Base-by-base conservation (phyloP, 345 rosid genomes). In the Mangifera indica region DNA sequence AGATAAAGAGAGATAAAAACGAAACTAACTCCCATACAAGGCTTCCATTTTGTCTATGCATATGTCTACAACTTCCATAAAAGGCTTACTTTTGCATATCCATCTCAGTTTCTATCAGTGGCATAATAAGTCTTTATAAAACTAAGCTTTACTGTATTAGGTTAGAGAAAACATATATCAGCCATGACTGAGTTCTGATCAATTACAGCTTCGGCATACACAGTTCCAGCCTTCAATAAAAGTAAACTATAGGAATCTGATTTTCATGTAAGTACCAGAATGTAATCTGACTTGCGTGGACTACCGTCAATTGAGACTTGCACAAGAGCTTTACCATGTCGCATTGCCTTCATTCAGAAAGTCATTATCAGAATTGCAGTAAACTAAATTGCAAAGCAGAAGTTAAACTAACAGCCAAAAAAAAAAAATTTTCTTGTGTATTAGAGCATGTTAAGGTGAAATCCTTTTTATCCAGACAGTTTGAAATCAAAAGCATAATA, bases 241-340 rank as follows among this genome's bases (percentile, higher is more conserved):
- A 59, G 32, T 25, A 37, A 37, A 7, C 7, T 37, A 37, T 37
- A 37, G 42, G 42, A 37, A 37, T 37, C 42, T 37, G 42, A 37
- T 37, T 37, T 37, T 9, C 45, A 60, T 72, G 72, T 46, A 73
- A 62, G 61, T 87, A 93, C 98, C 90, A 93, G 79, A 37, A 89
- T 40, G 78, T 90, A 90, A 79, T 90, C 96, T 57, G 94, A 86
- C 84, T 91, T 91, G 73, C 46, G 77, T 42, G 78, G 82, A 73
- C 58, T 78, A 63, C 62, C 67, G 60, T 77, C 78, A 65, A 86
- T 80, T 66, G 94, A 88, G 53, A 85, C 87, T 74, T 87, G 86
- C 29, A 93, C 75, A 44, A 93, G 93, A 83, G 96, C 93, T 79
- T 81, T 88, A 32, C 98, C 98, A 40, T 84, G 81, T 70, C 72